Conservation (phyloP, 1,284 basidiomycete species). For the Phellopilus nigrolimitatus region DNA sequence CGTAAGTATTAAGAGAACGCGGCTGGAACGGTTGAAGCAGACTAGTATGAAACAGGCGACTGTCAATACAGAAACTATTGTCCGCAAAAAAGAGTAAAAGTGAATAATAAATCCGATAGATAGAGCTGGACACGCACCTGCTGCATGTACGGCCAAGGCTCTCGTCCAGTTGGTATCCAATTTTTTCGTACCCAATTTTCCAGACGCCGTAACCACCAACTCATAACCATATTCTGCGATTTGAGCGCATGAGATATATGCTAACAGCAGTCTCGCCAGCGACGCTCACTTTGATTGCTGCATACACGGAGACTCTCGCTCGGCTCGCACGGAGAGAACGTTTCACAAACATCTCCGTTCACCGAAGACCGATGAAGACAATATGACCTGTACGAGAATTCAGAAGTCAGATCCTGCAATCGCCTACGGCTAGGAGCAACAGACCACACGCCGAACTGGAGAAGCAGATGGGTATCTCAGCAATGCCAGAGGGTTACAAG, state of each 20-base stretch:
- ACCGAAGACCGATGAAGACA: conserved; percentile 3
- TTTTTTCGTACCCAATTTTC: not conserved
- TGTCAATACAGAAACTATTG: not conserved
- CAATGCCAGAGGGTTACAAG: not conserved
- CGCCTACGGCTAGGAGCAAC: not conserved
- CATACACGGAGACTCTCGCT: conserved; percentile 4
- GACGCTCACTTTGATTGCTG: conserved; percentile 7
- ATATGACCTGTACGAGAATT: conserved; percentile 4
- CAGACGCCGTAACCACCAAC: not conserved
- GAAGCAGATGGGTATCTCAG: not conserved
- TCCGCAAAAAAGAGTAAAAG: not conserved
- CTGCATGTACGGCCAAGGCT: not conserved
- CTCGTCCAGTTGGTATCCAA: not conserved
- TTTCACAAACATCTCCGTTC: conserved; percentile 1
- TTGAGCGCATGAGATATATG: not conserved
- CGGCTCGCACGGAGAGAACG: conserved; percentile 9
- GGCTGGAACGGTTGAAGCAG: not conserved
- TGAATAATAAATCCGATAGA: not conserved
- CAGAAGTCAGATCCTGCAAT: not conserved
- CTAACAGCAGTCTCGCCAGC: not conserved
- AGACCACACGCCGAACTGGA: conserved; percentile 1
- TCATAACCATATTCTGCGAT: conserved; percentile 1
- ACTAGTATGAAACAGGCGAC: not conserved
- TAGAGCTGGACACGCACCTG: not conserved
- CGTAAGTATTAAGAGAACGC: not conserved